Evolutionary conservation across 2,329 filamentous ascomycete genomes (phyloP).

Genomic region (Zymoseptoria tritici): DNA sequence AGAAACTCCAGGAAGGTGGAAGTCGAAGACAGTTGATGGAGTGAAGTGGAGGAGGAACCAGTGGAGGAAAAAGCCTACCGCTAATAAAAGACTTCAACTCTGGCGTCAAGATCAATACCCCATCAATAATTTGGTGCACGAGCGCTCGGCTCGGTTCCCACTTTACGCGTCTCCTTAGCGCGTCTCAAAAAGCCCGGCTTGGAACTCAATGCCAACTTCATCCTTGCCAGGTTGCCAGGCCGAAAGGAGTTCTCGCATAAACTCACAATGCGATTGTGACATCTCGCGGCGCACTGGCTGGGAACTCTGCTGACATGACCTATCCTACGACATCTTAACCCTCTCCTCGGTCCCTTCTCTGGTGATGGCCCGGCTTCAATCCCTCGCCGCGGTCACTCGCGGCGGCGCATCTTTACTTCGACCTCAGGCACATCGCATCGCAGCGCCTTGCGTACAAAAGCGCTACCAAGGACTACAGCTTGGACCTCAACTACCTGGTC

Average conservation of each 20-base stretch:
- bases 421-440: background rate
- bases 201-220: background rate
- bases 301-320: background rate
- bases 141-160: no score
- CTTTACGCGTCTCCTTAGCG: background rate
- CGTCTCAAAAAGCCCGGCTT: background rate
- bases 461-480: slow-evolving; percentile 6
- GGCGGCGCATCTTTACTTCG: slow-evolving; percentile 1
- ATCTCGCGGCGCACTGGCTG: background rate
- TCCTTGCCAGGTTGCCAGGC: background rate
- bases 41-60: background rate
- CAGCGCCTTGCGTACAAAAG: slow-evolving; percentile 3
- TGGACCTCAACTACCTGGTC: slow-evolving; percentile 16
- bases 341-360: background rate
- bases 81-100: background rate
- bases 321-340: background rate
- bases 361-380: background rate
- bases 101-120: background rate
- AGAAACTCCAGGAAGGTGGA: background rate
- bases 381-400: background rate
- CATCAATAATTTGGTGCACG: no score
- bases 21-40: background rate
- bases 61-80: no score
- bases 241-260: background rate
- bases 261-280: background rate